Percentiles rank a stretch among this genome's conserved stretches.
Evolutionary conservation across 768 basidiomycete genomes (phyloP).

Genomic region (Leucosporidium creatinivorum): DNA sequence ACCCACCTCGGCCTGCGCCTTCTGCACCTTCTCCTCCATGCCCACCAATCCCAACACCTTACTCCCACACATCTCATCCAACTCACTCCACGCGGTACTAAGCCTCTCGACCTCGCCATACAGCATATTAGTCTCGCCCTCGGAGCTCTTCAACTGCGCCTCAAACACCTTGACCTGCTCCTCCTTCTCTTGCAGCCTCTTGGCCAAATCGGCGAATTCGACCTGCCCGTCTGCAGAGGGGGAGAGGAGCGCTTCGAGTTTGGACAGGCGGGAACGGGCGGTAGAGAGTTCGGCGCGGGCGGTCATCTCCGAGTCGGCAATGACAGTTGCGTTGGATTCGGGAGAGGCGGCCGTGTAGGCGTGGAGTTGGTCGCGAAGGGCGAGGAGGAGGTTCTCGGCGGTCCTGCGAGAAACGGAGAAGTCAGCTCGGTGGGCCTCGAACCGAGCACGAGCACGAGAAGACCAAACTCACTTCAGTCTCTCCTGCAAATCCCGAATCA

Average conservation of each 20-base stretch:
- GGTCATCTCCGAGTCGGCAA: constrained; percentile 42
- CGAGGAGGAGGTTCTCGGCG: constrained; percentile 11
- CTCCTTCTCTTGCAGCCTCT: constrained; percentile 59
- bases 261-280: constrained; percentile 44
- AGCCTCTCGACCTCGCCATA: constrained; percentile 79
- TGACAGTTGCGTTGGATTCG: constrained; percentile 51
- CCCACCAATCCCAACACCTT: constrained; percentile 75
- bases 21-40: constrained; percentile 65
- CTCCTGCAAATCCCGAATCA: constrained; percentile 45
- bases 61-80: constrained; percentile 70
- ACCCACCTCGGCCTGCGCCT: constrained; percentile 61
- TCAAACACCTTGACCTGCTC: constrained; percentile 58
- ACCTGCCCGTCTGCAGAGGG: constrained; percentile 43
- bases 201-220: constrained; percentile 52
- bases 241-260: constrained; percentile 62
- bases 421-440: not conserved
- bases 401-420: not conserved
- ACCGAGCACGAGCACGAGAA: too few species aligned
- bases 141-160: constrained; percentile 55
- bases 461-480: constrained; percentile 15
- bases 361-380: constrained; percentile 33
- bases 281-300: constrained; percentile 36
- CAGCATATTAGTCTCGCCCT: constrained; percentile 63
- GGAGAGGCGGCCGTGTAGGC: constrained; percentile 51
- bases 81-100: constrained; percentile 74